Evolutionary conservation across 768 basidiomycete species (phyloP), one percentile per base, ranked within the genome.

Genomic region (Auricularia cornea): DNA sequence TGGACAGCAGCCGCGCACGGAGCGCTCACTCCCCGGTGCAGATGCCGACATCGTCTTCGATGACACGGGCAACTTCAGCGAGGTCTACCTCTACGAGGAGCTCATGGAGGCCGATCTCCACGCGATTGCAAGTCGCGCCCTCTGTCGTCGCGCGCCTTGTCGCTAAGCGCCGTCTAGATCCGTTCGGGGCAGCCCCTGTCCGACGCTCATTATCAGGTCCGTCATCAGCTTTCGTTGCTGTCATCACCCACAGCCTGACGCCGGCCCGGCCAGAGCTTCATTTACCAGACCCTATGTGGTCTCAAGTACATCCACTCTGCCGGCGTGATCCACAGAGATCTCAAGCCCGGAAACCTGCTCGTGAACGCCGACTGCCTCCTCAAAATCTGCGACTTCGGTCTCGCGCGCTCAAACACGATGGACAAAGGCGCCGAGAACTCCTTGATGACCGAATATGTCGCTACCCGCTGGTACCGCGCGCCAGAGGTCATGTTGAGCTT

Each of bases 91-190:
- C 70, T 92, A 94, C 69, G 95, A 98, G 79, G 97, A 99, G 74
- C 85, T 98, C 68, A 99, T 98, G 97, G 97, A 99, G 73, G 97
- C 97, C 62, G 97, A 99, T 84, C 82, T 99, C 20, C 97, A 98
- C 71, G 97, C 97, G 26, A 99, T 99, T 75, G 94, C 94, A 69
- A 75, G 85, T 72, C 65, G 77, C 79, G 56, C 69, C 75, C 20
- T 76, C 77, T 44, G 14, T 28, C 40, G 12, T 28, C 3, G 44
- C 26, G 20, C 26, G 41, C 51, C 31, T 14, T 38, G 33, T 28
- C 23, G 29, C 30, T 32, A 51, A 40, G 61, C 54, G 18, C 63
- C 57, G 65, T 68, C 54, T 31, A 66, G 74, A 61, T 60, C 29
- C 65, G 65, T 1, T 64, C 64, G 29, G 65, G 66, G 4, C 78